phyloP scores from a whole-genome alignment of 495 filamentous ascomycete genomes.

The Hyaloscypha variabilis region DNA sequence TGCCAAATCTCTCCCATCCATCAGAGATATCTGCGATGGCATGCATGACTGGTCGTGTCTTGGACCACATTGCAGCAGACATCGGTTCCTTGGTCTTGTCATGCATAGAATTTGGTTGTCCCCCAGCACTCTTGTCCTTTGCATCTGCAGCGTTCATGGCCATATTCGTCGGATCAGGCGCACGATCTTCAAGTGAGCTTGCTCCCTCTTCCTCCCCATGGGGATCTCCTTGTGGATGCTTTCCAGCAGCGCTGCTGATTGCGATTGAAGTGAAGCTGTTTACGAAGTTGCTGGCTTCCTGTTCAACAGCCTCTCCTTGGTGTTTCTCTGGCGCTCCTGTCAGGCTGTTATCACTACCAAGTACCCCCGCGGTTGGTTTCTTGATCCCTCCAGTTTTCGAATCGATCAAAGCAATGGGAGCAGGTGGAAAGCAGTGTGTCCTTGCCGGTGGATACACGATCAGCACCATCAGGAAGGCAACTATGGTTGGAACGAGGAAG shows the following conservation, averaged over 20 bases:
- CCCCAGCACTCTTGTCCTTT: slow-evolving; percentile 53
- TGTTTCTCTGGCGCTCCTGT: slow-evolving; percentile 84
- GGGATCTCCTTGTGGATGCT: slow-evolving; percentile 51
- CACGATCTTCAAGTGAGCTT: slow-evolving; percentile 33
- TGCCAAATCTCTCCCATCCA: slow-evolving; percentile 78
- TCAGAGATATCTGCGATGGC: slow-evolving; percentile 72
- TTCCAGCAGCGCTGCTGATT: slow-evolving; percentile 74
- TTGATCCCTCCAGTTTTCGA: slow-evolving; percentile 64
- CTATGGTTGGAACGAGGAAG: slow-evolving; percentile 65
- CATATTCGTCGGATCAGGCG: slow-evolving; percentile 65
- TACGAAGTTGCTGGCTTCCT: slow-evolving; percentile 82
- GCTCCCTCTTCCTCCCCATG: slow-evolving; percentile 32
- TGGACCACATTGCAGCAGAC: slow-evolving; percentile 75
- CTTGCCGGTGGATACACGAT: slow-evolving; percentile 69
- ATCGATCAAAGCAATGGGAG: slow-evolving; percentile 67
- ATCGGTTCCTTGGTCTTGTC: slow-evolving; percentile 88
- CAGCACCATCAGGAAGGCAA: slow-evolving; percentile 60
- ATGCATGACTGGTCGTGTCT: slow-evolving; percentile 79
- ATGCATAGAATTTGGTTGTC: slow-evolving; percentile 49
- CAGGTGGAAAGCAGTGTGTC: slow-evolving; percentile 71
- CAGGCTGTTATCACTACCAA: slow-evolving; percentile 76
- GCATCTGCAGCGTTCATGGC: slow-evolving; percentile 58
- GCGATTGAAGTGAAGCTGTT: slow-evolving; percentile 75
- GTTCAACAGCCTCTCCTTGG: slow-evolving; percentile 85
- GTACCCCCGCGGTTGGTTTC: slow-evolving; percentile 67